phyloP scores from a whole-genome alignment of 495 filamentous ascomycete species.

The Xylaria bambusicola region DNA sequence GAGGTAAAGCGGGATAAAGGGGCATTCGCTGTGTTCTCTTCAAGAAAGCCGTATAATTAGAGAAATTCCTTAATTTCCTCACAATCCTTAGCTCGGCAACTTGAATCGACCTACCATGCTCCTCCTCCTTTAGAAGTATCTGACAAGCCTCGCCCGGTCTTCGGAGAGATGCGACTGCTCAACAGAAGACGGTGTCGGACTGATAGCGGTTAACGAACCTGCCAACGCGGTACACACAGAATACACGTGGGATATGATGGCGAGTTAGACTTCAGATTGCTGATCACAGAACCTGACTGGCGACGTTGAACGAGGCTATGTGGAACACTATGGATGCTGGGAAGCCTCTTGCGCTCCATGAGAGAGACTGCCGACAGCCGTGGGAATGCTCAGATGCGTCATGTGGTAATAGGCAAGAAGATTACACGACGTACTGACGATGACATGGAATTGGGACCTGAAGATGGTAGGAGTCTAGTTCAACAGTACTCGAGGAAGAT shows the following conservation, averaged over 20 bases:
- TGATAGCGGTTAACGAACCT: neutral
- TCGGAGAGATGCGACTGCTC: neutral
- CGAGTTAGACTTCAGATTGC: constrained; percentile 15
- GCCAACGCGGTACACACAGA: neutral
- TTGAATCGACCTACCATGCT: too few relatives aligned
- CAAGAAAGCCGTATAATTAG: too few relatives aligned
- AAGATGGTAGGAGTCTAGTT: too few relatives aligned
- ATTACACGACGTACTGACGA: too few relatives aligned
- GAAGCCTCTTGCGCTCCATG: neutral
- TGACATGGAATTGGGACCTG: too few relatives aligned
- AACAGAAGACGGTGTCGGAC: neutral
- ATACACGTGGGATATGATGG: neutral
- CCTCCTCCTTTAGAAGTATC: neutral
- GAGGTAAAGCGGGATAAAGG: too few relatives aligned
- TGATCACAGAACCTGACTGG: neutral
- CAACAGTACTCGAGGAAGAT: too few relatives aligned
- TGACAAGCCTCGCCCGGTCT: neutral
- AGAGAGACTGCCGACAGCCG: too few relatives aligned
- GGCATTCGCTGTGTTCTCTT: too few relatives aligned
- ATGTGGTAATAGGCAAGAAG: neutral
- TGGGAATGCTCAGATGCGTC: neutral
- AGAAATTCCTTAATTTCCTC: too few relatives aligned
- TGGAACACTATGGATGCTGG: constrained; percentile 4
- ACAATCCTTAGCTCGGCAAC: too few relatives aligned
- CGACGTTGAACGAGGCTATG: constrained; percentile 6